These are phyloP conservation scores for Acer negundo DNA, from an alignment of 345 rosid genomes.

Conservation along the genomic window DNA sequence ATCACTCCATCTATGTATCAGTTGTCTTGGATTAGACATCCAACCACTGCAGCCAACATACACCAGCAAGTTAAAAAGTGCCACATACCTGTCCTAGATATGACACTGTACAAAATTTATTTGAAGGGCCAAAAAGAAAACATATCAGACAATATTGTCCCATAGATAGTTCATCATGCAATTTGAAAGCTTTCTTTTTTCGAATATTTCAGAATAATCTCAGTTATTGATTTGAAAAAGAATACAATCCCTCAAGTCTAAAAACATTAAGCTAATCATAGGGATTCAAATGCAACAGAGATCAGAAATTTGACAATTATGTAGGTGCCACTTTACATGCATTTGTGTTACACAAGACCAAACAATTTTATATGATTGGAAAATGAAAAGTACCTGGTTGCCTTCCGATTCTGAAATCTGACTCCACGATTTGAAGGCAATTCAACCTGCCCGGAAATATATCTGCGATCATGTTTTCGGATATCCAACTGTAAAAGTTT, in stretches of 20 bases:
- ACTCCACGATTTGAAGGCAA: slow-evolving; percentile 29
- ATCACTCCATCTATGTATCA: slow-evolving; percentile 48
- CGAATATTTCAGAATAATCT: background rate
- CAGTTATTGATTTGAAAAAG: background rate
- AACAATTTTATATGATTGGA: background rate
- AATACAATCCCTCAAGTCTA: background rate
- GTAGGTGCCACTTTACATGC: background rate
- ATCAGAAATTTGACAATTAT: background rate
- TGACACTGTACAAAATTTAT: background rate
- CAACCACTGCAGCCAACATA: slow-evolving; percentile 32
- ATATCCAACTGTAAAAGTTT: slow-evolving; percentile 63
- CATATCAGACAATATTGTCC: background rate
- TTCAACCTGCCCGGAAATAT: slow-evolving; percentile 67
- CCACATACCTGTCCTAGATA: background rate
- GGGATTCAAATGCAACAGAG: background rate
- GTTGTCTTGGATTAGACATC: slow-evolving; percentile 35
- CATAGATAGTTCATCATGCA: background rate
- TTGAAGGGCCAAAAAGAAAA: background rate
- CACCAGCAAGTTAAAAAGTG: slow-evolving; percentile 12
- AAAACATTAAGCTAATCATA: background rate
- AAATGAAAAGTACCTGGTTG: slow-evolving; percentile 38
- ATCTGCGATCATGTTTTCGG: slow-evolving; percentile 58
- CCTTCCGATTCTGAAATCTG: slow-evolving; percentile 30
- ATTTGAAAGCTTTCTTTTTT: background rate
- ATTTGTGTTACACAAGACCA: background rate